A percentile compares a stretch with the other conserved stretches of the same genome.
phyloP scores from a whole-genome alignment of 176 grass and related monocot genomes.

The Raddia distichophylla region DNA sequence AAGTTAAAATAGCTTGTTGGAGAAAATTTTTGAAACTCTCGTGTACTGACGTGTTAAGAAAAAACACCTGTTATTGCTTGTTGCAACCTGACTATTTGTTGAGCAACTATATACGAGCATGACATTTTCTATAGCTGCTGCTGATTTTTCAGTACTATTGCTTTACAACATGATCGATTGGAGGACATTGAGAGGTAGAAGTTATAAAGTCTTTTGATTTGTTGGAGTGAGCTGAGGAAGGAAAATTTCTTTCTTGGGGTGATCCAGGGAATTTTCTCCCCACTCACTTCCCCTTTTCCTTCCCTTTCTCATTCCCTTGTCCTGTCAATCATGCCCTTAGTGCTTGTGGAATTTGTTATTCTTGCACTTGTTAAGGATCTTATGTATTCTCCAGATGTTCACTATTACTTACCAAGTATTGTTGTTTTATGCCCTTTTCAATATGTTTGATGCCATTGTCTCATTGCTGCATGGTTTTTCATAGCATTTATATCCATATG shows the following conservation, averaged over 20 bases:
- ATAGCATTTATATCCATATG: neutral
- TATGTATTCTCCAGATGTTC: neutral
- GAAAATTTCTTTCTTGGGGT: no score
- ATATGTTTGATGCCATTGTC: neutral
- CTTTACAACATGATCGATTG: neutral
- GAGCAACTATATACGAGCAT: neutral
- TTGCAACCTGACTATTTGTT: constrained; percentile 13
- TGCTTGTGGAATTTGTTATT: constrained; percentile 20
- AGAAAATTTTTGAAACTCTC: neutral
- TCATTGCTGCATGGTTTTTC: constrained; percentile 5
- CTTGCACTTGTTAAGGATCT: constrained; percentile 5
- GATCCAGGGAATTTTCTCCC: no score
- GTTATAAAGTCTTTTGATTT: no score
- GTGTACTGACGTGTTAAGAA: neutral
- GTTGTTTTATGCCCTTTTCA: constrained; percentile 4
- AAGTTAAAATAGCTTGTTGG: neutral
- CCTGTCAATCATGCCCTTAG: no score
- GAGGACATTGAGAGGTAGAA: no score
- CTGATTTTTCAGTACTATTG: neutral
- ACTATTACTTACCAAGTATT: constrained; percentile 13
- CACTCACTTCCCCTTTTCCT: no score
- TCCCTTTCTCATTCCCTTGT: no score
- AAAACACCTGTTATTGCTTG: constrained; percentile 17
- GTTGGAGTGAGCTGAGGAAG: no score
- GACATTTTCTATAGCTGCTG: neutral